A percentile compares a stretch with the other conserved stretches of the same genome.
phyloP scores from a whole-genome alignment of 768 basidiomycete species.

The Daedalea quercina region DNA sequence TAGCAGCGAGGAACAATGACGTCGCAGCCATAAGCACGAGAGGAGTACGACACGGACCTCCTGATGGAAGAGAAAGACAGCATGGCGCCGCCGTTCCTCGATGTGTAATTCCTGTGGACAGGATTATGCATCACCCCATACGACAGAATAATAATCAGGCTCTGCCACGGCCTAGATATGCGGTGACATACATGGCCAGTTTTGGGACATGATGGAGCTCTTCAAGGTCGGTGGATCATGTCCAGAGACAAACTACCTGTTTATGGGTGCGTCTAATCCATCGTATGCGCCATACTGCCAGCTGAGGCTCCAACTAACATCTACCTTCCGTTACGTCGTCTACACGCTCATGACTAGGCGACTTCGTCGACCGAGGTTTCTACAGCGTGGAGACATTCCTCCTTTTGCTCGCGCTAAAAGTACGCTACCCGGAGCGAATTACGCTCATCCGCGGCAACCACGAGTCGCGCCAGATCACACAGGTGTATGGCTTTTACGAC shows the following conservation, averaged over 20 bases:
- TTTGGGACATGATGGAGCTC: conserved; percentile 93
- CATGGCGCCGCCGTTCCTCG: no score
- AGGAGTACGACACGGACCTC: no score
- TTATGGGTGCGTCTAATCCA: conserved; percentile 69
- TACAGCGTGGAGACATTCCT: conserved; percentile 97
- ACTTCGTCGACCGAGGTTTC: conserved; percentile 97
- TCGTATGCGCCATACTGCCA: no score
- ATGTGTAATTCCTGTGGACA: conserved; percentile 18
- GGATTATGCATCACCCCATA: neutral
- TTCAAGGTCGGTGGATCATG: conserved; percentile 91
- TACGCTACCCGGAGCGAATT: conserved; percentile 95
- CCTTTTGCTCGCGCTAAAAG: conserved; percentile 89
- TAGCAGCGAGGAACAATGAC: no score
- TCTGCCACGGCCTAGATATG: conserved; percentile 50
- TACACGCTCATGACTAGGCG: conserved; percentile 52
- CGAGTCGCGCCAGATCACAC: conserved; percentile 95
- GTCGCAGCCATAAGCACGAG: no score
- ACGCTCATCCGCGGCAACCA: conserved; percentile 97
- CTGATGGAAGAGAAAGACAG: no score
- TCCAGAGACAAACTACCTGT: conserved; percentile 91
- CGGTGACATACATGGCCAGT: conserved; percentile 97
- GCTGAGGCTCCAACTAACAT: no score
- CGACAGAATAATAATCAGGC: neutral
- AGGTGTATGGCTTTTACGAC: conserved; percentile 92
- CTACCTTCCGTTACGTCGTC: neutral